Evolutionary conservation across 306 rosid genomes (phyloP), one percentile per base, ranked within the genome.

Genomic region (Sophora flavescens): DNA sequence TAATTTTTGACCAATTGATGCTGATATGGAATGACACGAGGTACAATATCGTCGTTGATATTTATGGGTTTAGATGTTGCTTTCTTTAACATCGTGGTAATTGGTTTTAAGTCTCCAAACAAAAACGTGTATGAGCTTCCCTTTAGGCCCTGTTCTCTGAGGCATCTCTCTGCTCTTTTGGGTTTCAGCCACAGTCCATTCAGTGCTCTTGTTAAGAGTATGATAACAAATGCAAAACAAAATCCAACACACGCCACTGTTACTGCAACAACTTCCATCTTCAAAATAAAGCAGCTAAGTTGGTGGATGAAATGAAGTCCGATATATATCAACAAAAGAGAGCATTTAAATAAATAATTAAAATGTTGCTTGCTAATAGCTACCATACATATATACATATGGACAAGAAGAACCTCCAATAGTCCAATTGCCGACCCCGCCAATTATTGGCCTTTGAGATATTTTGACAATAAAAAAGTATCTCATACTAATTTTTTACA

Each of bases 121-220:
- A 57, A 12, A 67, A 72, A 0, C 26, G 11, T 67, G 71, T 80
- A 80, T 0, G 84, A 26, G 18, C 67, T 80, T 17, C 84, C 84
- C 12, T n/a, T 58, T 4, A 74, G 71, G 38, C 68, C 78, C 9
- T 80, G 76, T 33, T 52, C 33, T 60, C 72, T 74, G 30, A 80
- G 76, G 30, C 1, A 48, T 70, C 80, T 80, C 66, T 74, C 76
- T 1, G 33, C 2, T 36, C 52, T 41, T 63, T 67, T 74, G 0
- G 84, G 80, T 6, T 14, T 59, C 36, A 73, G 13, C 70, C 70
- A 74, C 38, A 22, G 2, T 39, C 52, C 59, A 35, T 51, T 80
- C 58, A 80, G 45, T 30, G 10, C 64, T 18, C 69, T 74, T 50
- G 16, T 51, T 53, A 51, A 1, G 36, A 65, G 6, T 8, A 47